Evolutionary conservation across 805 yeast genomes (phyloP), one percentile per base, ranked within the genome.

Genomic region (Wickerhamiella spandovensis): DNA sequence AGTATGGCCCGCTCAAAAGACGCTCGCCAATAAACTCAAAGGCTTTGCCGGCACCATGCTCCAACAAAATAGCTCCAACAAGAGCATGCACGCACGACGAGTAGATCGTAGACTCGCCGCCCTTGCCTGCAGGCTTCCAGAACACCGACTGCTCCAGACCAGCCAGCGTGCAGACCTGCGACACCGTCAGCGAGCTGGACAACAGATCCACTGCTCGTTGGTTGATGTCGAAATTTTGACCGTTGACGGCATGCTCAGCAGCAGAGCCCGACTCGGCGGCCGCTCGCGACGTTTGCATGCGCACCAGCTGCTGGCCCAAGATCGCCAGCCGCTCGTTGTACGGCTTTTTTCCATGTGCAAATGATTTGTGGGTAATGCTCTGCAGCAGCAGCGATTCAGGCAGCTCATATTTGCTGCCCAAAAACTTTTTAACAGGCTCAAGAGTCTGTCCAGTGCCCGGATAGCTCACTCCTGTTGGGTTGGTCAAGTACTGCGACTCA

Each of bases 361-460:
- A 90, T 21, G 95, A 85, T 69, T 90, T 90, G 69, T 90, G 97
- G 5, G 97, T 89, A 59, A 89, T 70, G 41, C 85, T 79, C 68
- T 90, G 97, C 54, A 87, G 70, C 21, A 82, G 67, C 52, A 82
- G 57, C 6, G 73, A 72, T 59, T 85, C 83, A 4, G 82, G 72
- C 42, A 89, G 69, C 42, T 70, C 56, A 59, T 72, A 80, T 53
- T 74, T 70, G 21, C 69, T 70, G 25, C 70, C 72, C 15, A 82
- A 65, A 55, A 78, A 77, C 25, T 58, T 53, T 58, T 77, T 76
- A 49, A 81, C 65, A 28, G 72, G 68, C 48, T 64, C 61, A 43
- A 82, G 62, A 50, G 81, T 76, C 12, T 73, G 68, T 15, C 72
- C 71, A 13, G 67, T 67, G 9, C 71, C 64, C 20, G 79, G 84